Base-by-base conservation (phyloP, 768 basidiomycete species). In the Pisolithus marmoratus region DNA sequence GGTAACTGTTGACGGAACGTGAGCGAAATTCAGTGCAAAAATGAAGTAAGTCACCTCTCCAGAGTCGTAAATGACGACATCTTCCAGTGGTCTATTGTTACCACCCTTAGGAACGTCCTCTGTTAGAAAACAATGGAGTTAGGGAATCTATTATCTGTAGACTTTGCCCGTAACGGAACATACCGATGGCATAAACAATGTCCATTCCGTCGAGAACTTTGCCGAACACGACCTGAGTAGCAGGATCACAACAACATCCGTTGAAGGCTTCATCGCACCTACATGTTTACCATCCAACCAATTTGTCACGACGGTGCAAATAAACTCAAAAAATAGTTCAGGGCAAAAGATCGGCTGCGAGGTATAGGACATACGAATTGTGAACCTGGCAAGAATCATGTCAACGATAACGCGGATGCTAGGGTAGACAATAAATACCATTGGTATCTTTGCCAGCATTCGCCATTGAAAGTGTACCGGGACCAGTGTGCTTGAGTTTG, bases 211-310 rank as follows among this genome's bases (percentile, higher is more conserved):
- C 91, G 31, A 96, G 54, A 48, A 97, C 89, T 59, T 83, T 83
- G 48, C 95, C 95, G 57, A 97, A 96, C 37, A 97, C 94, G 63
- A 96, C 89, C 86, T 90, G 15, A 38, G 49, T 56, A 5, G 51
- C 29, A 48, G 50, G n/a, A 45, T 67, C 42, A 56, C 23, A 48
- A n/a, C 26, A 7, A 4, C 0, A 1, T 38, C 9, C 17, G 9
- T 14, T 22, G 12, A 22, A 43, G n/a, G 8, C 5, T 2, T 17
- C 26, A 8, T 14, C 15, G 38, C 6, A 67, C 79, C 48, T 65
- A 88, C 92, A 60, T 95, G 94, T 69, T 84, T 85, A 59, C 86
- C 85, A 70, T 97, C 93, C 63, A 97, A 73, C 94, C 94, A 95
- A 65, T 78, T 76, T 27, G 94, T 97, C 52, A 81, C 69, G 57